Conservation (phyloP, 2,329 filamentous ascomycete species). For the Diaporthe ilicicola region DNA sequence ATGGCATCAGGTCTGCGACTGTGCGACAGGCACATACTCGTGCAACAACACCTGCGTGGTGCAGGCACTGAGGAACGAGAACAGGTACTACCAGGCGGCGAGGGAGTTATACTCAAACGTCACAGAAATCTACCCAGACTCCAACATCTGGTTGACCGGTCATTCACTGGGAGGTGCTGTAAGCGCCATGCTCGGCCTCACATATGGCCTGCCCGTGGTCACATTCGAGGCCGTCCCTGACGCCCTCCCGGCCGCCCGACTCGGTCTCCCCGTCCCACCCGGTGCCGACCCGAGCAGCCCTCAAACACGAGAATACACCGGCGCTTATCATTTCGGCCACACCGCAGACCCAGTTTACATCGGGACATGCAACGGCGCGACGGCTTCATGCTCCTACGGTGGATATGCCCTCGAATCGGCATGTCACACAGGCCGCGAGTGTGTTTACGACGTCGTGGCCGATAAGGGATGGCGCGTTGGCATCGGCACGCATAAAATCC, state of each 20-base stretch:
- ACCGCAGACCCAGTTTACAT: slow-evolving; percentile 96
- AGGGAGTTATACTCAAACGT: slow-evolving; percentile 93
- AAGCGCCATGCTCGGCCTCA: slow-evolving; percentile 86
- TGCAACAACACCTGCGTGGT: slow-evolving; percentile 93
- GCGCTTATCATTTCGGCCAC: slow-evolving; percentile 90
- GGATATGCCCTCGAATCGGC: slow-evolving; percentile 93
- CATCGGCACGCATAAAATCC: slow-evolving; percentile 90
- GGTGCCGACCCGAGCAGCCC: slow-evolving; percentile 76
- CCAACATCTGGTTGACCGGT: slow-evolving; percentile 88
- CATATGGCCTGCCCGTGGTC: slow-evolving; percentile 88
- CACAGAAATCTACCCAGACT: slow-evolving; percentile 83
- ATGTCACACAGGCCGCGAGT: slow-evolving; percentile 91
- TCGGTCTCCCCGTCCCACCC: slow-evolving; percentile 87
- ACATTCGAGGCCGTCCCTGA: slow-evolving; percentile 95
- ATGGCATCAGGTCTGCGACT: slow-evolving; percentile 94
- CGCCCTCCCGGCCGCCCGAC: slow-evolving; percentile 82
- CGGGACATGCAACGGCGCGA: slow-evolving; percentile 90
- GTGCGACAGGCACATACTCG: slow-evolving; percentile 83
- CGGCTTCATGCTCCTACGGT: slow-evolving; percentile 86
- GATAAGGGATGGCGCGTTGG: slow-evolving; percentile 94
- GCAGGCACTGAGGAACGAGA: slow-evolving; percentile 78
- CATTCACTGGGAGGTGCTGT: slow-evolving; percentile 94
- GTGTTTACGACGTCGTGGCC: slow-evolving; percentile 89
- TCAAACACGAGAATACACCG: slow-evolving; percentile 77
- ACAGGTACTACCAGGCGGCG: slow-evolving; percentile 89